A percentile compares a stretch with the other conserved stretches of the same genome.
phyloP scores from a whole-genome alignment of 139 green algal genomes.

The Chlamydomonas sp. region DNA sequence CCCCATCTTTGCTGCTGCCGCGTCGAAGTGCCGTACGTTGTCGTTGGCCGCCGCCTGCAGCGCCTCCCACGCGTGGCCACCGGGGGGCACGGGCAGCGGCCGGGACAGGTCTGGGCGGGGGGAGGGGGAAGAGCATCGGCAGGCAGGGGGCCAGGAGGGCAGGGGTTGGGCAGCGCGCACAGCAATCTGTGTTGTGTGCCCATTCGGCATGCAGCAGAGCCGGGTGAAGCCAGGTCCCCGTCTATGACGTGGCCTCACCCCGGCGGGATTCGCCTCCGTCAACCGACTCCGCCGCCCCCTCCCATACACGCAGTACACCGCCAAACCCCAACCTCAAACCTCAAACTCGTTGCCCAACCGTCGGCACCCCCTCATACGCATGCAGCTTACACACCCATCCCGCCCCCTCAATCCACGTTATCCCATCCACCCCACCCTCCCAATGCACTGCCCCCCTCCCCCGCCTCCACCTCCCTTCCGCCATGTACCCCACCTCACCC shows the following conservation, averaged over 20 bases:
- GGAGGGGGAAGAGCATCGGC: neutral
- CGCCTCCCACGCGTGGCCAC: slow-evolving; percentile 42
- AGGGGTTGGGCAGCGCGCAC: neutral
- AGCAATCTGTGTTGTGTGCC: neutral
- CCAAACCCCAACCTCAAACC: too few relatives aligned
- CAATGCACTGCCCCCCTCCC: too few relatives aligned
- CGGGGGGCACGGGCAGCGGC: slow-evolving; percentile 7
- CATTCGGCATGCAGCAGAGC: neutral
- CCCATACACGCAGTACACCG: neutral
- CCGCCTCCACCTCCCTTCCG: too few relatives aligned
- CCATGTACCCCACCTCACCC: neutral
- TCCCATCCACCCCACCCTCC: too few relatives aligned
- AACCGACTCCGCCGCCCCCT: neutral
- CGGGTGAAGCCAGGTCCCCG: too few relatives aligned
- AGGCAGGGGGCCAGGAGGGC: neutral
- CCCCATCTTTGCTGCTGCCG: slow-evolving; percentile 38
- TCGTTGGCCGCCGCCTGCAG: slow-evolving; percentile 45
- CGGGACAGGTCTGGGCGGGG: neutral
- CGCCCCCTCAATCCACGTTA: too few relatives aligned
- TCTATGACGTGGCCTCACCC: too few relatives aligned
- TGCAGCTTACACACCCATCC: too few relatives aligned
- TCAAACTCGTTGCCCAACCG: too few relatives aligned
- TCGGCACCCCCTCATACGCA: too few relatives aligned
- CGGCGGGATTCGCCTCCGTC: too few relatives aligned
- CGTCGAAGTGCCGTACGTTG: slow-evolving; percentile 15